Percentiles rank a stretch among this genome's conserved stretches.
These are phyloP conservation scores for Aegilops tauschii DNA, from an alignment of 176 grass and related monocot genomes.

Conservation along the genomic window DNA sequence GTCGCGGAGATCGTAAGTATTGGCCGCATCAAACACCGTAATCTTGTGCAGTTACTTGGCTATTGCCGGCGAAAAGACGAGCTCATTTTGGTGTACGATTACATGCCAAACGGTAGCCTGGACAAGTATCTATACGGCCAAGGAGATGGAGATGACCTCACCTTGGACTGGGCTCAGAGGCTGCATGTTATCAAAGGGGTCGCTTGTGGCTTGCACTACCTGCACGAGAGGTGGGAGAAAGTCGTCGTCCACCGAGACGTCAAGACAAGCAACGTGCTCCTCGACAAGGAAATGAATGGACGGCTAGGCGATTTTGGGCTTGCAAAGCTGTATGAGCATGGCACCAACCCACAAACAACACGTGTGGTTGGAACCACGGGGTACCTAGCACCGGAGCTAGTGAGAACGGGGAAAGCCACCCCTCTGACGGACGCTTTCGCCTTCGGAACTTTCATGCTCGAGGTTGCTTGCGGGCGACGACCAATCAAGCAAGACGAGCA, in stretches of 20 bases:
- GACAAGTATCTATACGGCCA: not conserved
- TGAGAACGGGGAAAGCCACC: constrained; percentile 22
- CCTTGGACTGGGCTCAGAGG: not conserved
- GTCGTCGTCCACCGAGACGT: not conserved
- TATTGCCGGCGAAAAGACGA: not conserved
- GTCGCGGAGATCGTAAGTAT: not conserved
- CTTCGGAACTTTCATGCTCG: constrained; percentile 35
- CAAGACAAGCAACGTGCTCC: not conserved
- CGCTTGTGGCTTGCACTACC: not conserved
- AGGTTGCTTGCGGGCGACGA: not conserved
- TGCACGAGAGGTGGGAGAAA: not conserved
- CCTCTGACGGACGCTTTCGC: constrained; percentile 33
- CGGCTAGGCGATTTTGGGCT: not conserved
- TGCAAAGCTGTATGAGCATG: not conserved
- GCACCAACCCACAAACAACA: constrained; percentile 19
- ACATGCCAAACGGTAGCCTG: not conserved
- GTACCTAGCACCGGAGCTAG: constrained; percentile 41
- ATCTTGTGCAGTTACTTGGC: not conserved
- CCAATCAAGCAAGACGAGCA: not conserved
- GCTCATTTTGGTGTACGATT: not conserved
- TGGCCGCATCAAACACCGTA: not conserved
- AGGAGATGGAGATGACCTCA: not conserved
- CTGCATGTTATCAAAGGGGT: not conserved
- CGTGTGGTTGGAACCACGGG: constrained; percentile 34
- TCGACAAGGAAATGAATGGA: not conserved